Evolutionary conservation across 2,329 filamentous ascomycete genomes (phyloP).

Genomic region (Hypoxylon sp.): DNA sequence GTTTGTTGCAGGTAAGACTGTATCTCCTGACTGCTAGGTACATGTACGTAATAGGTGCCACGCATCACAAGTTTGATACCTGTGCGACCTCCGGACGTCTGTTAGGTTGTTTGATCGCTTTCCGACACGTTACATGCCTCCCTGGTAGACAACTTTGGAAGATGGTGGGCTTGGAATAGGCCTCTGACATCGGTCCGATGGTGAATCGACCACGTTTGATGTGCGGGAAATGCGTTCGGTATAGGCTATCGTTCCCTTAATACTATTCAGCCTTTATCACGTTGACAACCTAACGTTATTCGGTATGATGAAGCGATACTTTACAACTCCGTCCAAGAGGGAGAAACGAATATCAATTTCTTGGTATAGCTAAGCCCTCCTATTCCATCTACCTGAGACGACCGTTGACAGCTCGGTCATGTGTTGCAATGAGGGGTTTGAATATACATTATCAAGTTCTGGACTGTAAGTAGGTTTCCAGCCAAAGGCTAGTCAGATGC

Average conservation of each 20-base stretch:
- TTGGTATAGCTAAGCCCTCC: slow-evolving; percentile 8
- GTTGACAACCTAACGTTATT: background rate
- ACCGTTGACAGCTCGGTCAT: background rate
- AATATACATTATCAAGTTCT: slow-evolving; percentile 12
- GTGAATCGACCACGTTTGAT: background rate
- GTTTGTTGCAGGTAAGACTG: slow-evolving; percentile 9
- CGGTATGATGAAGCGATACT: background rate
- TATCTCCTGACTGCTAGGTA: background rate
- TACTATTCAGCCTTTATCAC: background rate
- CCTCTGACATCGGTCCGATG: background rate
- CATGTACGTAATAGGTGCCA: slow-evolving; percentile 9
- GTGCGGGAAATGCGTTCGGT: background rate
- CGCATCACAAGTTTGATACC: slow-evolving; percentile 6
- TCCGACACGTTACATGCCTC: background rate
- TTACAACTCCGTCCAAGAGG: background rate
- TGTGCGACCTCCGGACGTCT: background rate
- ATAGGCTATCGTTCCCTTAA: background rate
- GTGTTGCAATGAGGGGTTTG: background rate
- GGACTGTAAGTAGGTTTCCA: slow-evolving; percentile 9
- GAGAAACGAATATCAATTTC: slow-evolving; percentile 12
- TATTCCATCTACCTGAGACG: slow-evolving; percentile 6
- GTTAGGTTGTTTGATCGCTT: background rate
- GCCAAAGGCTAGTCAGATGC: slow-evolving; percentile 8
- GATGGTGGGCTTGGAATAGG: background rate
- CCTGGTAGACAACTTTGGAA: background rate